Evolutionary conservation across 202 grass and related monocot genomes (phyloP), one percentile per base, ranked within the genome.

Genomic region (Panicum virgatum): DNA sequence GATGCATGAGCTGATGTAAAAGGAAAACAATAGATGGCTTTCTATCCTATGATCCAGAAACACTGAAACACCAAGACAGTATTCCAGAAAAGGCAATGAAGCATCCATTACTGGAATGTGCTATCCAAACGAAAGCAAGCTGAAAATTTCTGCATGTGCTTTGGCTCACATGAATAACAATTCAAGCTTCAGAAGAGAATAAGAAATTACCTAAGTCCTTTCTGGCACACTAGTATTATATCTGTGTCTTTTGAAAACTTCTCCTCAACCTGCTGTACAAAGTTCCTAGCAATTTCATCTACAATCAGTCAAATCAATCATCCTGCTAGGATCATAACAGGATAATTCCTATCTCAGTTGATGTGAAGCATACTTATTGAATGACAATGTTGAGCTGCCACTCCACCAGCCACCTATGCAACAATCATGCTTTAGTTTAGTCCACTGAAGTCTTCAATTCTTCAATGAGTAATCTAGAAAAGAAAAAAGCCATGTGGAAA

Each of bases 351-450:
- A 83, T 22, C 74, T 40, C 66, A 64, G 27, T 38, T 86, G 48
- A 82, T 63, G 12, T 77, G 57, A 66, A 66, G 40, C 85, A 69
- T 96, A 98, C 96, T 88, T 96, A 54, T 96, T 92, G 46, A 88
- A 85, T 70, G 86, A 73, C 72, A 98, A 76, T 76, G 83, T 96
- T 61, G 92, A 87, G 78, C 70, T 93, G 85, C 96, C 92, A 96
- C 96, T 98, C 96, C 96, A 98, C 96, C 92, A 98, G 77, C 96
- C 96, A 86, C 96, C 96, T 98, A 72, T 62, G 61, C 10, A 86
- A 77, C 34, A 92, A 66, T 59, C 29, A 59, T 75, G 53, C 66
- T 6, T 68, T 5, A 70, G 75, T 75, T 87, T 23, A 78, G 70
- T 80, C 34, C 47, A 50, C 32, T 75, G 18, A 56, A 77, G 38